Base-by-base conservation (phyloP, 768 basidiomycete genomes). In the Crucibulum laeve region DNA sequence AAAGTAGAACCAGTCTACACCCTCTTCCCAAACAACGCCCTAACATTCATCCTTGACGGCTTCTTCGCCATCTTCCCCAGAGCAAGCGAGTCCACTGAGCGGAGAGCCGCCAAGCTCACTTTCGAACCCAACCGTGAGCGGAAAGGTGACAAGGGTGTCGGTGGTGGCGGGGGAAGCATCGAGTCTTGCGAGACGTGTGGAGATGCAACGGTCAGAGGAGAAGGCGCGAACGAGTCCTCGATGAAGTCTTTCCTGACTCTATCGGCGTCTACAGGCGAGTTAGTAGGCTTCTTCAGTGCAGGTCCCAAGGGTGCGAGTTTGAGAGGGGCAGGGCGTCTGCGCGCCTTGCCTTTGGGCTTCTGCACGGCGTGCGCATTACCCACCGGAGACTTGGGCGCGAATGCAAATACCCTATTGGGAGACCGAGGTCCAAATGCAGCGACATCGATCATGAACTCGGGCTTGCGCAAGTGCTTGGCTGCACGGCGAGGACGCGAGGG, bases 311-410 rank as follows among this genome's bases (percentile, higher is more conserved):
- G 50, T 5, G 60, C 54, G 22, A 71, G 60, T 18, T 60, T 63
- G 32, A 70, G 55, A 4, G 70, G 70, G 1, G 70, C 61, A 11
- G 70, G 69, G 11, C 67, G 56, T 10, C 66, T 52, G 25, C 67
- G 53, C 2, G 59, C 57, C 23, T 65, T 58, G 8, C 61, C 53
- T 14, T 47, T 46, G 10, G 38, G 40, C 25, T 52, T 51, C 25
- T 26, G 18, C 17, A 43, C 24, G 42, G 44, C 19, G 19, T 15
- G 4, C 28, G 40, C 18, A 39, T 30, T 18, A 14, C 36, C 43
- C 10, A 32, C 21, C 26, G 32, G 28, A 7, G 44, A 37, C 30
- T 17, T 37, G 32, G 43, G 42, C 42, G 38, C 17, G 32, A 2
- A 40, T 30, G 19, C 43, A 45, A 26, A 40, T 43, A 24, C 37